A percentile compares a stretch with the other conserved stretches of the same genome.
phyloP scores from a whole-genome alignment of 2,329 filamentous ascomycete species.

The Stemphylium beticola region DNA sequence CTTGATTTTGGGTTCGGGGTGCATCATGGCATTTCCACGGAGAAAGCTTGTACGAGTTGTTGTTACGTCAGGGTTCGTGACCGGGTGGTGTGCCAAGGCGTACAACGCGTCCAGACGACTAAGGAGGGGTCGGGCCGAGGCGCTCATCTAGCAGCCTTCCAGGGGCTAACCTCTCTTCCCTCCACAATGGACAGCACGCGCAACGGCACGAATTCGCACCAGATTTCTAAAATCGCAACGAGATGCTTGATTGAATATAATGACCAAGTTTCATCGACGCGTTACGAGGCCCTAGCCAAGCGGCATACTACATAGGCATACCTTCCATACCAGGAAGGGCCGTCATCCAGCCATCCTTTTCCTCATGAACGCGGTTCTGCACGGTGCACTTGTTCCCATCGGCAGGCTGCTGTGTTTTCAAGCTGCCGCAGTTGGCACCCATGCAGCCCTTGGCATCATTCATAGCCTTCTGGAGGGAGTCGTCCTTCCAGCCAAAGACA shows the following conservation, averaged over 20 bases:
- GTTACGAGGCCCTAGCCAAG: not conserved
- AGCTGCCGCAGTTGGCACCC: constrained; percentile 33
- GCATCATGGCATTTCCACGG: not conserved
- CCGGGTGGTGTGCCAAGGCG: not conserved
- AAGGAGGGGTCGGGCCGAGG: not conserved
- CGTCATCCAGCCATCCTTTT: constrained; percentile 31
- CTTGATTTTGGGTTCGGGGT: not conserved
- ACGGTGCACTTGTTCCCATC: constrained; percentile 32
- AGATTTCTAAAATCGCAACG: no score
- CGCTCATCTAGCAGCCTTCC: no score
- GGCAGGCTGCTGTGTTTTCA: constrained; percentile 34
- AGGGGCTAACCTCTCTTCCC: no score
- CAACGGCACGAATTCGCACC: no score
- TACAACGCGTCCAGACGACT: not conserved
- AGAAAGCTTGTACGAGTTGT: not conserved
- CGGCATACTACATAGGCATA: constrained; percentile 9
- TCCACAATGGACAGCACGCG: no score
- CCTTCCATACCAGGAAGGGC: constrained; percentile 26
- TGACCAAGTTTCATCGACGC: no score
- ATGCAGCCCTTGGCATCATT: constrained; percentile 37
- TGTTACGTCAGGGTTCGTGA: not conserved
- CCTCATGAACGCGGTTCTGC: constrained; percentile 31
- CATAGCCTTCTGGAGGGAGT: constrained; percentile 41
- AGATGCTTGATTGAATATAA: no score
- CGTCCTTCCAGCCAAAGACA: constrained; percentile 41